phyloP scores from a whole-genome alignment of 768 basidiomycete species.

The Pleurotus sapidus region DNA sequence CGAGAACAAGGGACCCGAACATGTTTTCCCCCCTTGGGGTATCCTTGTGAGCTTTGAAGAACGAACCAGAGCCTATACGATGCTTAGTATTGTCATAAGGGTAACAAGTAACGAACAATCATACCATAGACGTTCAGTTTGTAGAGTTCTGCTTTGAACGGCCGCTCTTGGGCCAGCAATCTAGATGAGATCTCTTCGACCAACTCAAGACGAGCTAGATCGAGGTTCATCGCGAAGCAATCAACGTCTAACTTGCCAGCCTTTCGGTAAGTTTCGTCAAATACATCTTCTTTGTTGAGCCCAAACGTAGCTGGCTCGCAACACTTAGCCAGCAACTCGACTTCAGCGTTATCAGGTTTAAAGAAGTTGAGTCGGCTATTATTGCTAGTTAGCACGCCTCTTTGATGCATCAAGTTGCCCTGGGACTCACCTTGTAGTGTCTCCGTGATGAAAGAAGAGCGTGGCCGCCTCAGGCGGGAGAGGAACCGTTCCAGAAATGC shows the following conservation, averaged over 20 bases:
- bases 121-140: constrained; percentile 37
- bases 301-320: constrained; percentile 33
- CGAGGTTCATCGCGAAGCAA: constrained; percentile 23
- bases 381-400: background rate
- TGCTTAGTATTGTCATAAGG: no score
- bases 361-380: background rate
- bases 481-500: background rate
- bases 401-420: background rate
- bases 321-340: constrained; percentile 24
- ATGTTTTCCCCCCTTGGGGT: constrained; percentile 40
- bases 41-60: constrained; percentile 51
- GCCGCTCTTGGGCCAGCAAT: constrained; percentile 14
- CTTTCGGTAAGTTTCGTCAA: constrained; percentile 33
- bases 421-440: background rate
- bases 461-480: background rate
- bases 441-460: constrained; percentile 5
- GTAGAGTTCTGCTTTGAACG: constrained; percentile 26
- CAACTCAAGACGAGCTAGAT: constrained; percentile 19
- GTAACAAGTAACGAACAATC: background rate
- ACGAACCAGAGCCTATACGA: constrained; percentile 34
- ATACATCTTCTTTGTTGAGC: constrained; percentile 21
- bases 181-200: constrained; percentile 19
- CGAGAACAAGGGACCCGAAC: constrained; percentile 51
- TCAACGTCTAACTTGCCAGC: constrained; percentile 28
- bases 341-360: background rate